Percentiles rank a stretch among this genome's conserved stretches.
These are phyloP conservation scores for Begonia loranthoides DNA, from an alignment of 306 rosid species.

Conservation along the genomic window DNA sequence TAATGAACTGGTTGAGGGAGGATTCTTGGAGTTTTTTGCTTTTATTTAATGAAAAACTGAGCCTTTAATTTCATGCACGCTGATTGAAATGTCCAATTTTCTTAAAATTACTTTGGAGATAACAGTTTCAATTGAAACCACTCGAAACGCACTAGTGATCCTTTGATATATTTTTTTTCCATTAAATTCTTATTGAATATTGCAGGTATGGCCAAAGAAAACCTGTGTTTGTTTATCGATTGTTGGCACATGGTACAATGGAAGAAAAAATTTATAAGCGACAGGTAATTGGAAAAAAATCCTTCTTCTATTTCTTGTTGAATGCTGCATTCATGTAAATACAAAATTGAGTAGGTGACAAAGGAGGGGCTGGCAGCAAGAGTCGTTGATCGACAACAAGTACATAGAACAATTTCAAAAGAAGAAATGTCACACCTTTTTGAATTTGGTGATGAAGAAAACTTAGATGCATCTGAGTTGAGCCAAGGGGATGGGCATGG, in stretches of 20 bases:
- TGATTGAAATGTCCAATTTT: no score
- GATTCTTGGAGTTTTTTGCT: no score
- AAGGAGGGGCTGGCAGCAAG: slow-evolving; percentile 98
- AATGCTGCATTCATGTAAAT: neutral
- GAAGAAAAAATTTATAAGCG: slow-evolving; percentile 98
- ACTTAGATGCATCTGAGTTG: slow-evolving; percentile 42
- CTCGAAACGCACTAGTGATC: no score
- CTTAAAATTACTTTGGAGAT: no score
- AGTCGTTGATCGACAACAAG: slow-evolving; percentile 94
- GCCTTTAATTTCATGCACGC: no score
- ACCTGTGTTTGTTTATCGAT: slow-evolving; percentile 90
- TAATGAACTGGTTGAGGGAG: no score
- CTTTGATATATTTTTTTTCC: neutral
- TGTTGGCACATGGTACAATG: slow-evolving; percentile 97
- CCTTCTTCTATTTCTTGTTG: slow-evolving; percentile 4
- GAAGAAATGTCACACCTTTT: slow-evolving; percentile 98
- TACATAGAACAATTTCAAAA: slow-evolving; percentile 78
- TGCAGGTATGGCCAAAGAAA: slow-evolving; percentile 93
- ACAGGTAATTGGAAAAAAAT: slow-evolving; percentile 42
- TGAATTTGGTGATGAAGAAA: slow-evolving; percentile 94
- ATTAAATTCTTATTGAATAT: slow-evolving; percentile 2
- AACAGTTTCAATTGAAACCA: no score
- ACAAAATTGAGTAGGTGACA: slow-evolving; percentile 55
- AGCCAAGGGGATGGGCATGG: slow-evolving; percentile 32
- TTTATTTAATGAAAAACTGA: no score